Evolutionary conservation across 2,329 filamentous ascomycete genomes (phyloP).

Genomic region (Colletotrichum cereale): DNA sequence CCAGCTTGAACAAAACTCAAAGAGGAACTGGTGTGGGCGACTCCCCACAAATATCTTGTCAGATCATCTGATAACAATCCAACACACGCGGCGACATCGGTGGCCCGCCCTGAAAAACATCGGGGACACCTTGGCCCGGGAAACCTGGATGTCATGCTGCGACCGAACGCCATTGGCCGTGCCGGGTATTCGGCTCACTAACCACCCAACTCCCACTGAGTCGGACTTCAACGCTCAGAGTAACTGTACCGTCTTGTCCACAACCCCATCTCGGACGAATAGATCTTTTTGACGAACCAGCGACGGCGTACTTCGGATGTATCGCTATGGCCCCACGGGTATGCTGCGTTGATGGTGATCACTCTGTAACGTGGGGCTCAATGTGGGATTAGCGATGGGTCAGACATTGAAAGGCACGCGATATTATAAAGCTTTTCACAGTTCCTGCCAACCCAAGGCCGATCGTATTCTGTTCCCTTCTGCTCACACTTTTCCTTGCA

Average conservation of each 20-base stretch:
- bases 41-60: slow-evolving; percentile 27
- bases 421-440: slow-evolving; percentile 30
- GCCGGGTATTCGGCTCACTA: background rate
- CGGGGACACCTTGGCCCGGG: background rate
- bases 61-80: slow-evolving; percentile 38
- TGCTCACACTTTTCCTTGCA: background rate
- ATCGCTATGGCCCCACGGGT: slow-evolving; percentile 58
- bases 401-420: slow-evolving; percentile 8
- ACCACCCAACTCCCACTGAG: background rate
- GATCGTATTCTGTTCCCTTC: background rate
- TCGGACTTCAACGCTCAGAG: slow-evolving; percentile 5
- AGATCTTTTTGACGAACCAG: slow-evolving; percentile 40
- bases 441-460: background rate
- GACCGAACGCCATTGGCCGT: background rate
- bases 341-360: slow-evolving; percentile 6
- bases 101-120: background rate
- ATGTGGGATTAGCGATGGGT: slow-evolving; percentile 19
- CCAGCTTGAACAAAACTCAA: background rate
- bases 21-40: slow-evolving; percentile 12
- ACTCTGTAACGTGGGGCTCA: slow-evolving; percentile 24
- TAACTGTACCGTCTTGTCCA: slow-evolving; percentile 7
- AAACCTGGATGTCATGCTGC: background rate
- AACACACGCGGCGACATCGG: slow-evolving; percentile 1
- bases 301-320: slow-evolving; percentile 47
- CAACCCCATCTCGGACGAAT: slow-evolving; percentile 10